Base-by-base conservation (phyloP, 805 yeast genomes). In the Peterozyma toletana region DNA sequence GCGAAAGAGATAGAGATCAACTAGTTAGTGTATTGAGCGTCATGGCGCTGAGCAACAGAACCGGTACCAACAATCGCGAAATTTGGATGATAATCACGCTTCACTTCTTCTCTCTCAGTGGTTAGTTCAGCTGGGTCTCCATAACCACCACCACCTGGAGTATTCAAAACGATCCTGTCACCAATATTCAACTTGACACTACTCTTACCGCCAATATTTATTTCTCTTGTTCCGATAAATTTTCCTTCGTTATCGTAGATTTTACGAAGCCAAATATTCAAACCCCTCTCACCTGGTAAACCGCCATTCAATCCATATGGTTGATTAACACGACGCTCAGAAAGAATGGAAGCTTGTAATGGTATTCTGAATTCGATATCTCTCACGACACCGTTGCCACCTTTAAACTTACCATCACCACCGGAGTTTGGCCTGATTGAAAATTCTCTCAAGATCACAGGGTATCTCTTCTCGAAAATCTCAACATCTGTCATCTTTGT, bases 291-390 rank as follows among this genome's bases (percentile, higher is more conserved):
- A 2, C 95, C 99, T 50, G 78, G 77, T 30, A 64, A 70, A 30
- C 98, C 99, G 1, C 96, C 97, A 17, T 74, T 63, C 41, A 91
- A 60, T 3, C 98, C 99, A 59, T 82, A 85, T 1, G 98, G 99
- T 1, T 90, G 82, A 47, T 77, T 63, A 2, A 86, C 80, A 53
- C 98, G 74, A 58, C 99, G 75, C 59, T 91, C 97, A 53, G 91
- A 85, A 43, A 85, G 68, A 46, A 88, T 86, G 1, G 95, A 87
- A 7, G 84, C 90, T 50, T 79, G 80, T 9, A 84, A 80, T 2
- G 83, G 79, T 29, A 73, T 68, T 39, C 83, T 64, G 62, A 90
- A 90, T 61, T 88, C 93, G 45, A 90, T 77, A 46, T 89, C 96
- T 52, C 97, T 75, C 2, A 85, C 58, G 3, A 84, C 90, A 48